Base-by-base conservation (phyloP, 805 yeast genomes). In the Myxozyma vanderwaltii region DNA sequence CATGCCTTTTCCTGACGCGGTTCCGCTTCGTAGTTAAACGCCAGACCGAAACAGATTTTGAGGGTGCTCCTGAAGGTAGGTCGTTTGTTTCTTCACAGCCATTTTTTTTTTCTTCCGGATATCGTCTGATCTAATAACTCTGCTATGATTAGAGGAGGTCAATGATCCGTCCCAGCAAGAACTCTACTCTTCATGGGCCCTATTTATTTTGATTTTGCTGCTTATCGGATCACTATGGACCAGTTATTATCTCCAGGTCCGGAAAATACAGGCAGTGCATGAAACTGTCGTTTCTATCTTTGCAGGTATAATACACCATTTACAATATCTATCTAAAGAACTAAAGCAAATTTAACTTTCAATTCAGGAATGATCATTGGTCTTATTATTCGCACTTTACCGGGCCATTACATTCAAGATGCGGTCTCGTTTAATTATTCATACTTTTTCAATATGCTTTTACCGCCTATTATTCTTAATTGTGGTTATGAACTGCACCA, bases 381-480 rank as follows among this genome's bases (percentile, higher is more conserved):
- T 0, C 74, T 94, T 36, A 82, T 92, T 24, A 91, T 94, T 61
- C 81, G 99, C 67, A 80, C 92, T 21, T 81, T 89, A 2, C 99
- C 99, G 0, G 99, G 99, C 48, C 97, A 91, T 73, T 91, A 90
- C 74, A 94, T 94, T 68, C 99, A 94, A 75, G 96, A 91, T 70
- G 89, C 96, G 2, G 97, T 94, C 51, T 91, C 96, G 58, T 94
- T 94, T 79, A 92, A 92, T 67, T 89, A 95, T 35, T 82, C 92
- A 36, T 92, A 92, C 73, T 94, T 94, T 76, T 94, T 94, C 81
- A 94, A 94, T 72, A 86, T 94, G 46, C 76, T 94, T 59, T 79
- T 94, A 65, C 99, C 99, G 2, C 99, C 99, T 1, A 94, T 94
- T 70, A 94, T 94, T 65, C 79, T 95, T 66, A 94, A 94, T 70